Percentiles rank a stretch among this genome's conserved stretches.
phyloP scores from a whole-genome alignment of 169 alveolate genomes.

The Cardiosporidium cionae region DNA sequence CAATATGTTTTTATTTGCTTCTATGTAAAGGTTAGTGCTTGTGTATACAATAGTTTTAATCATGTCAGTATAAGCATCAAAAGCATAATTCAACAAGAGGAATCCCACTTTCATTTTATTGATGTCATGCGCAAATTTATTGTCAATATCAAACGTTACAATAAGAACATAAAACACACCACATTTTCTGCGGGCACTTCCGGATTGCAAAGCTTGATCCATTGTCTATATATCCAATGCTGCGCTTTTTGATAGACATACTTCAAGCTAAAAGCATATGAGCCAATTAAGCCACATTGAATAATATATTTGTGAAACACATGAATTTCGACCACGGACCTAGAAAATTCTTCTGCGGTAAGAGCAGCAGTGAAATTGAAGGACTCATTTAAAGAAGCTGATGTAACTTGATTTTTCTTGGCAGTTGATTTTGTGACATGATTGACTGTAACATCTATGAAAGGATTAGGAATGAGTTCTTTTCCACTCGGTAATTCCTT shows the following conservation, averaged over 20 bases:
- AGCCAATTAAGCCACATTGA: conserved; percentile 46
- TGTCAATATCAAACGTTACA: neutral
- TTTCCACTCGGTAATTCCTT: conserved; percentile 32
- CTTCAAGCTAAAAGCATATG: conserved; percentile 40
- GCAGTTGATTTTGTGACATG: conserved; percentile 39
- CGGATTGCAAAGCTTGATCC: conserved; percentile 37
- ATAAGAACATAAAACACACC: conserved; percentile 3
- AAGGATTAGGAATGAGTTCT: conserved; percentile 47
- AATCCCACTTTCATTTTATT: no score
- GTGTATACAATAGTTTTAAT: no score
- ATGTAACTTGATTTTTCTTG: conserved; percentile 42
- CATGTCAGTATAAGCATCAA: no score
- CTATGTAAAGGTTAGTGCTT: no score
- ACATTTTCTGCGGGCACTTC: conserved; percentile 37
- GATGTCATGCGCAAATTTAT: no score
- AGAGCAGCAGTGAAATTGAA: conserved; percentile 44
- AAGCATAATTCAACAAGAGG: no score
- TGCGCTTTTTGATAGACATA: conserved; percentile 39
- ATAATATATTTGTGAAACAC: conserved; percentile 46
- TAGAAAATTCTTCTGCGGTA: conserved; percentile 37
- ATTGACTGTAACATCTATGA: conserved; percentile 43
- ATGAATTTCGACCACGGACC: conserved; percentile 38
- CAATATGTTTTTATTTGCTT: no score
- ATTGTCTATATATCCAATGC: conserved; percentile 50
- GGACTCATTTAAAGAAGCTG: conserved; percentile 37